Conservation (phyloP, 1,284 basidiomycete genomes). For the Phellopilus nigrolimitatus region DNA sequence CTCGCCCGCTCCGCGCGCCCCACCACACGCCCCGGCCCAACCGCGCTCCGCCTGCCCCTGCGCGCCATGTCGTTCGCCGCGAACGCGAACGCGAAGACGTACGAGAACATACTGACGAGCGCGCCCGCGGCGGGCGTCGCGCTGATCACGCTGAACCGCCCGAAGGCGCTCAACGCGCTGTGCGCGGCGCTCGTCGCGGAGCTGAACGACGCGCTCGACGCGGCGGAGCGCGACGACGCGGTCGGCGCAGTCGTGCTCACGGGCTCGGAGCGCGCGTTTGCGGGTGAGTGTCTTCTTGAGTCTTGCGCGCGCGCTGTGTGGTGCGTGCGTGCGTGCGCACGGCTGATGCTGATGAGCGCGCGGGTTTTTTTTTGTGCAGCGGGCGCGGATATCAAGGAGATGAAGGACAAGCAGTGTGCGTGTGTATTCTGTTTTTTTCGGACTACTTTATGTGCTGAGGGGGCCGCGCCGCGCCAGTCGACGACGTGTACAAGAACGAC, state of each 20-base stretch:
- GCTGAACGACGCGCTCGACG: constrained; percentile 71
- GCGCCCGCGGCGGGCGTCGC: constrained; percentile 72
- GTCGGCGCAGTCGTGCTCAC: constrained; percentile 90
- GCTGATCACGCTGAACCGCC: constrained; percentile 92
- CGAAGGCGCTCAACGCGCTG: constrained; percentile 94
- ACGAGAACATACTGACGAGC: constrained; percentile 74
- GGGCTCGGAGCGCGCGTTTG: constrained; percentile 91
- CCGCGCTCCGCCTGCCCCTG: background rate
- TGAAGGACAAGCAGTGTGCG: constrained; percentile 87
- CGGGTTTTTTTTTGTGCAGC: constrained; percentile 41
- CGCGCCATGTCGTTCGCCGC: constrained; percentile 25
- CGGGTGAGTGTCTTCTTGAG: no score
- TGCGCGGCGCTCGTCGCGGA: constrained; percentile 75
- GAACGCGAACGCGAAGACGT: constrained; percentile 58
- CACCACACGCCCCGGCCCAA: no score
- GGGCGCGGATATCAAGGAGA: constrained; percentile 90
- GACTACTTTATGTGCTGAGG: background rate
- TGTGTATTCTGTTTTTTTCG: constrained; percentile 14
- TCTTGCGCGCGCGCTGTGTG: no score
- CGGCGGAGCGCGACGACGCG: constrained; percentile 67
- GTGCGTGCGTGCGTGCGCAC: no score
- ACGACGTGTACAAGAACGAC: constrained; percentile 84
- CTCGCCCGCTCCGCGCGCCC: no score
- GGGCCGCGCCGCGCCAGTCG: constrained; percentile 41
- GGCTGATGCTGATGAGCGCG: no score